These are phyloP conservation scores for Phytophthora aleatoria DNA, from an alignment of 352 stramenopile species.

Conservation along the genomic window DNA sequence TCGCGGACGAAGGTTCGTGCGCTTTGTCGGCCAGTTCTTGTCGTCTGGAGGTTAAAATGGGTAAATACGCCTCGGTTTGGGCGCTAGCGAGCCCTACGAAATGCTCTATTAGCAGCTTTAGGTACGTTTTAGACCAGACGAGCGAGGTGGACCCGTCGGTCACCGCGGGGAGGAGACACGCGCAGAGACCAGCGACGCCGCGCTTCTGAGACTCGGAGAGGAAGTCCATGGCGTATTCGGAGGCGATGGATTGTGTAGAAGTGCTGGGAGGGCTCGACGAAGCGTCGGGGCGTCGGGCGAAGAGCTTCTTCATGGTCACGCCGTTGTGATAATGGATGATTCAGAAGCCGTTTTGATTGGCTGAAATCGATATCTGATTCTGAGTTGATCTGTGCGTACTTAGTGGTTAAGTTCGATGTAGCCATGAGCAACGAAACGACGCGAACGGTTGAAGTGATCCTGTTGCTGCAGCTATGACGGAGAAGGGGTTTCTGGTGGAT, in stretches of 20 bases:
- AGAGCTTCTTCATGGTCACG: conserved; percentile 29
- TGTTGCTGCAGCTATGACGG: conserved; percentile 9
- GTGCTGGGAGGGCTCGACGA: background rate
- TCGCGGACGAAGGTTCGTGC: conserved; percentile 21
- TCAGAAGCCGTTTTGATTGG: conserved; percentile 17
- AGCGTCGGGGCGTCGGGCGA: conserved; percentile 4
- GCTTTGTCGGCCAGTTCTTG: conserved; percentile 24
- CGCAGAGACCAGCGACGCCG: conserved; percentile 66
- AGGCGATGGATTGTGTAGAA: conserved; percentile 2
- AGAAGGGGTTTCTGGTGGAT: conserved; percentile 80
- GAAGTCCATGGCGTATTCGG: conserved; percentile 34
- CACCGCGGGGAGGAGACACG: conserved; percentile 66
- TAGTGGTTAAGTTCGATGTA: conserved; percentile 11
- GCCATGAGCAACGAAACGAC: conserved; percentile 22
- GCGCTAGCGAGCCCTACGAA: conserved; percentile 59
- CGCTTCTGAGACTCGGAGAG: conserved; percentile 67
- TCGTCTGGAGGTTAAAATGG: conserved; percentile 60
- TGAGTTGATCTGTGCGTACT: background rate
- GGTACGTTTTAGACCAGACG: conserved; percentile 68
- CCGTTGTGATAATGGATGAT: conserved; percentile 16
- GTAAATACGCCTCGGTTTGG: conserved; percentile 71
- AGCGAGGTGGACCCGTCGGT: conserved; percentile 65
- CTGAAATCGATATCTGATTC: conserved; percentile 22
- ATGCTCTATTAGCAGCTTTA: conserved; percentile 63
- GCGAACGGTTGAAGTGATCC: conserved; percentile 1